Evolutionary conservation across 1,284 basidiomycete genomes (phyloP).

Genomic region (Tilletia caries): DNA sequence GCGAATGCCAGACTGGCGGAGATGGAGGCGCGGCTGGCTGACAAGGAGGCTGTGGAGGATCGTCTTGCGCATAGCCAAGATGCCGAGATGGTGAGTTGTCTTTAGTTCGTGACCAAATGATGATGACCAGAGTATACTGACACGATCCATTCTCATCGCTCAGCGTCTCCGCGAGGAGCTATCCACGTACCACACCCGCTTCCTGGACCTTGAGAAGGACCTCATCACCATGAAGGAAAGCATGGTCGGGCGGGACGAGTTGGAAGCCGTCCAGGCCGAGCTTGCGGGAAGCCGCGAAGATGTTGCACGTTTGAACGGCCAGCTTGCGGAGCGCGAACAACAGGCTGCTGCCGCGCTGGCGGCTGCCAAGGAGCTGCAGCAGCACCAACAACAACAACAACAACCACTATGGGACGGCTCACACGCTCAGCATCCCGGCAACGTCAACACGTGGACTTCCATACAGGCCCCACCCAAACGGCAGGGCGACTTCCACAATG

Average conservation of each 20-base stretch:
- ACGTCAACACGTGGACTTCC: slow-evolving; percentile 24
- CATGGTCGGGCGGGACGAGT: slow-evolving; percentile 25
- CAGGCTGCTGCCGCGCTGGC: not conserved
- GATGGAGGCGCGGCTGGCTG: slow-evolving; percentile 24
- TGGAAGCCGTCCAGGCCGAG: slow-evolving; percentile 20
- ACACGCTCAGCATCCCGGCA: not conserved
- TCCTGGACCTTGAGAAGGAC: slow-evolving; percentile 33
- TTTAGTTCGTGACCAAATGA: no score
- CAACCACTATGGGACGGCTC: not conserved
- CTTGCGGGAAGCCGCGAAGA: slow-evolving; percentile 25
- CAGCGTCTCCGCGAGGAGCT: slow-evolving; percentile 22
- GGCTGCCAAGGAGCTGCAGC: slow-evolving; percentile 1
- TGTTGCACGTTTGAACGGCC: slow-evolving; percentile 23
- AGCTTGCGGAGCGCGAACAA: slow-evolving; percentile 20
- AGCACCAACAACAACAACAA: slow-evolving; percentile 14
- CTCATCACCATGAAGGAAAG: slow-evolving; percentile 33
- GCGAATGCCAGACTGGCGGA: slow-evolving; percentile 18
- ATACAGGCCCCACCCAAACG: slow-evolving; percentile 25
- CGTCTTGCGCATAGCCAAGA: slow-evolving; percentile 25
- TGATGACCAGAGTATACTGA: not conserved
- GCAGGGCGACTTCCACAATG: not conserved
- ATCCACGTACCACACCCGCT: slow-evolving; percentile 27
- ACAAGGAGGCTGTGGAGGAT: slow-evolving; percentile 23
- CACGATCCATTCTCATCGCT: no score
- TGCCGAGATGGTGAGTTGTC: slow-evolving; percentile 20